A percentile compares a stretch with the other conserved stretches of the same genome.
phyloP scores from a whole-genome alignment of 768 basidiomycete genomes.

The Paxillus involutus region DNA sequence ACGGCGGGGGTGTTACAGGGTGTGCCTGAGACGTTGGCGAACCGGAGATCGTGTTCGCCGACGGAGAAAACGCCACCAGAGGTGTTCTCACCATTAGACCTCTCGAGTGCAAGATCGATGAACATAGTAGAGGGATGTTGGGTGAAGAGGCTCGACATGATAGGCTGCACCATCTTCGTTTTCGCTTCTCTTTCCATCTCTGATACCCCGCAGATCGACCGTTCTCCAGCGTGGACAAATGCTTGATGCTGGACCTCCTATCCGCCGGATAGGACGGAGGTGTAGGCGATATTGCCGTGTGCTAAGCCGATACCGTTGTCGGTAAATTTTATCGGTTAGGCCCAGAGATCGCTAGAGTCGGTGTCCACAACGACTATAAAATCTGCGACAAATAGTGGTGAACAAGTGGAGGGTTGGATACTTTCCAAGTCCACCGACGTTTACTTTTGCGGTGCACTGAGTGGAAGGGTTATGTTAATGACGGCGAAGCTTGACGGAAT shows the following conservation, averaged over 20 bases:
- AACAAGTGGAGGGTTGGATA: background rate
- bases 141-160: constrained; percentile 40
- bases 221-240: constrained; percentile 21
- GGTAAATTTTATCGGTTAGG: constrained; percentile 27
- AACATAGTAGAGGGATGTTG: constrained; percentile 37
- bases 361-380: constrained; percentile 30
- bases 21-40: constrained; percentile 28
- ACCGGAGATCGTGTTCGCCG: constrained; percentile 41
- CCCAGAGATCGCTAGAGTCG: constrained; percentile 33
- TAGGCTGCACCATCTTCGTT: constrained; percentile 20
- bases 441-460: constrained; percentile 32
- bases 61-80: constrained; percentile 42
- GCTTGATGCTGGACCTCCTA: constrained; percentile 27
- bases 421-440: constrained; percentile 28
- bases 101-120: constrained; percentile 42
- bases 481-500: background rate
- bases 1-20: constrained; percentile 33
- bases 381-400: constrained; percentile 11
- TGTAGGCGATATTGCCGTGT: constrained; percentile 35
- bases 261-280: constrained; percentile 35
- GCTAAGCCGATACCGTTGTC: constrained; percentile 38
- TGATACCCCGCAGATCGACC: constrained; percentile 19
- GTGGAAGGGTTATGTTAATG: background rate
- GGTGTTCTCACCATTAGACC: constrained; percentile 36
- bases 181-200: constrained; percentile 17